phyloP scores from a whole-genome alignment of 1,284 basidiomycete species.

The Mrakiaceae sp. region DNA sequence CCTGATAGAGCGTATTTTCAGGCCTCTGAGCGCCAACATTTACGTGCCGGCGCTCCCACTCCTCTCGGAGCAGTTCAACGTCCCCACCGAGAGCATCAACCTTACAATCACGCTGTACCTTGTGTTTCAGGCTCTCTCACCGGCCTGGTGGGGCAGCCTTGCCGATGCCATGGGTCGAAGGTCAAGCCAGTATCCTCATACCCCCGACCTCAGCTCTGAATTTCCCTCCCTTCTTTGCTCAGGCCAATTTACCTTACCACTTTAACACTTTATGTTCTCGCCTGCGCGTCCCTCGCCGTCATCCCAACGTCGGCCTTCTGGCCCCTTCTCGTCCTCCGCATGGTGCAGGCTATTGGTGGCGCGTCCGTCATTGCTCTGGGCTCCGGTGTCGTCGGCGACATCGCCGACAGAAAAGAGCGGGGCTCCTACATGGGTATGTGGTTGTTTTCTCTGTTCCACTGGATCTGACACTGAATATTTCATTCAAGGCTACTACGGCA shows the following conservation, averaged over 20 bases:
- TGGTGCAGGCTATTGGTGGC: conserved; percentile 29
- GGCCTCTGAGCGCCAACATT: conserved; percentile 18
- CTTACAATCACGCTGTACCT: conserved; percentile 34
- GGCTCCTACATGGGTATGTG: conserved; percentile 31
- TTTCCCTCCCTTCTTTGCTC: conserved; percentile 20
- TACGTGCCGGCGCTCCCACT: conserved; percentile 30
- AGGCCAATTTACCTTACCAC: conserved; percentile 31
- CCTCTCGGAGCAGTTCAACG: conserved; percentile 26
- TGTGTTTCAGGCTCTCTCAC: conserved; percentile 32
- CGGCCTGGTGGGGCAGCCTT: conserved; percentile 31
- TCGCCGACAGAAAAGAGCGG: conserved; percentile 32
- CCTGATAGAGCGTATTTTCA: too few relatives aligned
- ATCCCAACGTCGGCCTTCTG: conserved; percentile 30
- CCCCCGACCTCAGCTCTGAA: background rate
- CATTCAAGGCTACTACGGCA: background rate
- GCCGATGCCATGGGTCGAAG: conserved; percentile 29
- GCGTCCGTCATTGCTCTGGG: conserved; percentile 33
- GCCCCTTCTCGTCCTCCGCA: conserved; percentile 31
- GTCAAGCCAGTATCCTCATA: background rate
- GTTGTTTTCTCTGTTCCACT: background rate
- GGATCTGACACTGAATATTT: too few relatives aligned
- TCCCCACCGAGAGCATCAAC: conserved; percentile 27
- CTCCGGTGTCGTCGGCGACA: conserved; percentile 30
- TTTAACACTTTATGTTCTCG: conserved; percentile 30
- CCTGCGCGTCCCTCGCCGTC: conserved; percentile 32